phyloP scores from a whole-genome alignment of 345 rosid genomes.

The Melastoma malabathricum region DNA sequence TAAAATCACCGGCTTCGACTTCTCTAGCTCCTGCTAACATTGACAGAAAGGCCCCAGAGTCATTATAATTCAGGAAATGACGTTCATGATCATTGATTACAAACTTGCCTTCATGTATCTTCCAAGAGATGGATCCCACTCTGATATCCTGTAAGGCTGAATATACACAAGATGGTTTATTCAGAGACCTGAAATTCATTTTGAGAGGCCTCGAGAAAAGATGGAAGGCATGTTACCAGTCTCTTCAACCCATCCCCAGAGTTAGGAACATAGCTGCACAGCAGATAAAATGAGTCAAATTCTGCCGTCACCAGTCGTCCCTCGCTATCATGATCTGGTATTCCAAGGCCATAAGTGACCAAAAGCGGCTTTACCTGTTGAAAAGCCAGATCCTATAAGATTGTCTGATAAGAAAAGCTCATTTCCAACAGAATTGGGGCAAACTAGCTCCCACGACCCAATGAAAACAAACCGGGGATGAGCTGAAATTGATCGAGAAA shows the following conservation, averaged over 20 bases:
- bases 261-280: conserved; percentile 73
- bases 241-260: conserved; percentile 95
- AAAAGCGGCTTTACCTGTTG: conserved; percentile 81
- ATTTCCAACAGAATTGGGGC: too few relatives aligned
- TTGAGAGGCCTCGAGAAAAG: too few relatives aligned
- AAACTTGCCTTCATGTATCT: conserved; percentile 62
- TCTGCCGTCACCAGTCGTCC: conserved; percentile 86
- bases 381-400: conserved; percentile 4
- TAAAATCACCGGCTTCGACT: conserved; percentile 88
- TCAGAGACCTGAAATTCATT: too few relatives aligned
- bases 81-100: not conserved
- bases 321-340: conserved; percentile 69
- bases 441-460: too few relatives aligned
- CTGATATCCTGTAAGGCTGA: conserved; percentile 54
- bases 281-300: conserved; percentile 68
- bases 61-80: not conserved
- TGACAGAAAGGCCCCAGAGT: too few relatives aligned
- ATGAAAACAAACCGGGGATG: not conserved
- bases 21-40: conserved; percentile 64
- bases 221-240: conserved; percentile 34
- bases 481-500: not conserved
- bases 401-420: not conserved
- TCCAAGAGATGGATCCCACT: conserved; percentile 84
- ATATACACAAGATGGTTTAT: conserved; percentile 6
- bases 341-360: conserved; percentile 64